A percentile compares a stretch with the other conserved stretches of the same genome.
phyloP scores from a whole-genome alignment of 345 rosid genomes.

The Mangifera indica region DNA sequence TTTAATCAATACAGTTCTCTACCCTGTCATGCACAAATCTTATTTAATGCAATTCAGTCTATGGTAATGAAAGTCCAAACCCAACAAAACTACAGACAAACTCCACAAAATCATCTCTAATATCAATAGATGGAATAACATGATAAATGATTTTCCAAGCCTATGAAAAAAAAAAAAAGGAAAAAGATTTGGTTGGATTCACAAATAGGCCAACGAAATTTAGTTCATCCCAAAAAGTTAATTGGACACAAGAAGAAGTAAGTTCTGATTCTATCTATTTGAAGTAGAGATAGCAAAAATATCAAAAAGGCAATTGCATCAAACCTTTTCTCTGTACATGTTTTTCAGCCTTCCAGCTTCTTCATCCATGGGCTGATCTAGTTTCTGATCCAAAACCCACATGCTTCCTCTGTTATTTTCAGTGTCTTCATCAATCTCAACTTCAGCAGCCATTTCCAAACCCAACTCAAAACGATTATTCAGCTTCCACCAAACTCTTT shows the following conservation, averaged over 20 bases:
- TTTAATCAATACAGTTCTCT: not conserved
- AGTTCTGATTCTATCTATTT: not conserved
- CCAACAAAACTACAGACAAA: not conserved
- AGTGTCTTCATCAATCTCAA: conserved; percentile 50
- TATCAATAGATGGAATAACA: not conserved
- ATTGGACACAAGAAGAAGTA: not conserved
- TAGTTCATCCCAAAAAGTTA: not conserved
- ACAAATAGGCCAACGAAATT: not conserved
- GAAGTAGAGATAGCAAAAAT: not conserved
- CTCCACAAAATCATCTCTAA: not conserved
- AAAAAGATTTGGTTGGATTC: conserved; percentile 4
- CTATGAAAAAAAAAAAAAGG: no score
- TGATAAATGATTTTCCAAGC: not conserved
- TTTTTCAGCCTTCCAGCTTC: conserved; percentile 80
- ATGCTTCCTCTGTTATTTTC: conserved; percentile 61
- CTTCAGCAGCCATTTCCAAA: conserved; percentile 46
- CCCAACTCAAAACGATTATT: not conserved
- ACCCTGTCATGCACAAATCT: not conserved
- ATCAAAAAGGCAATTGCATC: not conserved
- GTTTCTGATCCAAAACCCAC: conserved; percentile 91
- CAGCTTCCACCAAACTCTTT: not conserved
- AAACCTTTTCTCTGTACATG: conserved; percentile 79
- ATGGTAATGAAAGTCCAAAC: conserved; percentile 5
- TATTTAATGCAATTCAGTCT: not conserved
- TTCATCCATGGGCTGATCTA: conserved; percentile 98